These are phyloP conservation scores for Tarenaya hassleriana DNA, from an alignment of 345 rosid species.

Conservation along the genomic window DNA sequence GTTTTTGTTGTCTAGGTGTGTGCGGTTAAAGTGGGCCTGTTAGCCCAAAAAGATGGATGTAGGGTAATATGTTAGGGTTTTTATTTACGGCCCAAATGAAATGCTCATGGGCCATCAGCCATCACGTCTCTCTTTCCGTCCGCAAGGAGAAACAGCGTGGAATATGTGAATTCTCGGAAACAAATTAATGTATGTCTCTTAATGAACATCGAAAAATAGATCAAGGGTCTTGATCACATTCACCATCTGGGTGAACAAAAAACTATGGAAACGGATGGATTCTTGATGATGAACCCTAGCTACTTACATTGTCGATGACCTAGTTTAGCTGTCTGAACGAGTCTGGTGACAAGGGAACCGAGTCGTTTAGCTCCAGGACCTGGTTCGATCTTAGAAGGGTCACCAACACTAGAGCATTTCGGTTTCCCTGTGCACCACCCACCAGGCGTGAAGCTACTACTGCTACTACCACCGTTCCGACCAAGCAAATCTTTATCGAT, in stretches of 20 bases:
- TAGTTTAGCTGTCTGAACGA: constrained; percentile 36
- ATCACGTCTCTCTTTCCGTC: too few species aligned
- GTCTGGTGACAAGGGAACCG: constrained; percentile 40
- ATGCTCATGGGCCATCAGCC: too few species aligned
- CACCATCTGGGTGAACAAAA: not conserved
- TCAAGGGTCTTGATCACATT: not conserved
- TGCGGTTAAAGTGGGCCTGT: too few species aligned
- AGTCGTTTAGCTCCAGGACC: constrained; percentile 80
- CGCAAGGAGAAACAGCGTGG: too few species aligned
- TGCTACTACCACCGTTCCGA: constrained; percentile 25
- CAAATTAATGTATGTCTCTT: too few species aligned
- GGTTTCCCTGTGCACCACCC: constrained; percentile 87
- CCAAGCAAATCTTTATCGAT: constrained; percentile 27
- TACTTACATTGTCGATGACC: constrained; percentile 66
- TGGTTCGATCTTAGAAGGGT: constrained; percentile 50
- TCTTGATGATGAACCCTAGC: constrained; percentile 23
- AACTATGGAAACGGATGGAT: too few species aligned
- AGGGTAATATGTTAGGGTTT: too few species aligned
- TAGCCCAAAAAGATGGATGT: too few species aligned
- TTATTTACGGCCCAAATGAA: too few species aligned
- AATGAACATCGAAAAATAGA: not conserved
- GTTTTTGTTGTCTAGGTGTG: too few species aligned
- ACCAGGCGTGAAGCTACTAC: constrained; percentile 74
- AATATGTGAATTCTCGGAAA: too few species aligned
- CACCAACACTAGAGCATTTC: constrained; percentile 59